These are phyloP conservation scores for Osmanthus fragrans DNA, from an alignment of 257 asterid genomes.

Conservation along the genomic window DNA sequence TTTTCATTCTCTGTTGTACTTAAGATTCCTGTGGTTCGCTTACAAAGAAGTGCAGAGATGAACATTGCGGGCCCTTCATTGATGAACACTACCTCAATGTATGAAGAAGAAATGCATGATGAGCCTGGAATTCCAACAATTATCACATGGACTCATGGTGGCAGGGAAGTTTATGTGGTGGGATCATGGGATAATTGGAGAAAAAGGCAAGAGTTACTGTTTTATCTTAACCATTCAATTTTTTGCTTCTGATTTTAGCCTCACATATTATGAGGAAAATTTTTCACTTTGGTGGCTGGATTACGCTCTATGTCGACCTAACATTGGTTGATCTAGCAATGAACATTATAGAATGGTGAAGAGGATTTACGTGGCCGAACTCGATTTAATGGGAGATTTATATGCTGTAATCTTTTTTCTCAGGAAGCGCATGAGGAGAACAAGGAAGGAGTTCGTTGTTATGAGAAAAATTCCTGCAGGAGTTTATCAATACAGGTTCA, in stretches of 20 bases:
- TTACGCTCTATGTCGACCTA: too few relatives aligned
- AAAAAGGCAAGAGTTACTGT: slow-evolving; percentile 51
- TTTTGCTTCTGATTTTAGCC: neutral
- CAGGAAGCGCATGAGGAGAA: slow-evolving; percentile 86
- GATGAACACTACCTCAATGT: slow-evolving; percentile 70
- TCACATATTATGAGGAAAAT: too few relatives aligned
- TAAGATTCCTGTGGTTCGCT: slow-evolving; percentile 84
- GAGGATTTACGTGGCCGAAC: neutral
- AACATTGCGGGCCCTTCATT: slow-evolving; percentile 76
- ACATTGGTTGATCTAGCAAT: neutral
- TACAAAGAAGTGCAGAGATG: slow-evolving; percentile 87
- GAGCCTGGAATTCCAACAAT: slow-evolving; percentile 88
- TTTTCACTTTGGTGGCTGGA: too few relatives aligned
- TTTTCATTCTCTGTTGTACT: slow-evolving; percentile 11
- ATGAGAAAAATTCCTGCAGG: slow-evolving; percentile 94
- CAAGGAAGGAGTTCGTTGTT: slow-evolving; percentile 92
- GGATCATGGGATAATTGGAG: slow-evolving; percentile 99
- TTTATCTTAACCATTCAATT: neutral
- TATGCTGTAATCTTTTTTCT: neutral
- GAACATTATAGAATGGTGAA: neutral
- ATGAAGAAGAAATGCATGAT: slow-evolving; percentile 55
- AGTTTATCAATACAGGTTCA: slow-evolving; percentile 83
- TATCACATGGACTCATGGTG: slow-evolving; percentile 87
- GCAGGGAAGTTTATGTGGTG: slow-evolving; percentile 82
- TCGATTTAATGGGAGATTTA: neutral